Base-by-base conservation (phyloP, 805 yeast genomes). In the Candida multigemmis region DNA sequence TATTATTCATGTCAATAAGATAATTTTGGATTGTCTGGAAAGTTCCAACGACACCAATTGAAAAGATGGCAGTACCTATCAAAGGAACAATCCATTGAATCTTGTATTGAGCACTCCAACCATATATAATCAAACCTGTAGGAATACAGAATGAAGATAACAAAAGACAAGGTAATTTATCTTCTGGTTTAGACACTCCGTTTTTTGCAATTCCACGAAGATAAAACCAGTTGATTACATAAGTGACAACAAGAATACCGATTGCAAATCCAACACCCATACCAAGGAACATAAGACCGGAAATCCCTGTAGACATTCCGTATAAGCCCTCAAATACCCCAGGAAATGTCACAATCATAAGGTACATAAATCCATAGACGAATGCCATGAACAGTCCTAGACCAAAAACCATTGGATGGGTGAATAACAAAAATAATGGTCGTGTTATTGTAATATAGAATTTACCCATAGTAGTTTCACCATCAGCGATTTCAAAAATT, bases 381-480 rank as follows among this genome's bases (percentile, higher is more conserved):
- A 59, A 53, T 2, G 64, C 64, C 61, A 59, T 53, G 35, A 55
- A 59, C 9, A 60, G 46, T 1, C 65, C 64, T 28, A 59, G 43
- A 1, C 64, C 64, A 19, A 55, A 37, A 9, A 59, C 44, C 56
- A 59, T 55, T 2, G 64, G 63, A 32, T 59, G 55, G 12, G 50
- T 43, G 31, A 41, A 39, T 7, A 59, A 41, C 14, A 58, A 43
- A 14, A 48, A 46, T 12, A 59, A 19, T 4, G 65, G 65, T 22
- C 64, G 37, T 12, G 46, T 35, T 34, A 56, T 42, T 5, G 53
- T 46, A 9, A 40, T 30, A 19, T 34, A 38, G 24, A 53, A 34
- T 22, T 48, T 43, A 4, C 38, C 44, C 12, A 38, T 23, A 2
- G 41, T 36, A 11, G 46, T 40, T 20, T 52, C 51, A 17, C 47